Base-by-base conservation (phyloP, 202 grass and related monocot genomes). In the Bolboschoenoplectus hybrid region DNA sequence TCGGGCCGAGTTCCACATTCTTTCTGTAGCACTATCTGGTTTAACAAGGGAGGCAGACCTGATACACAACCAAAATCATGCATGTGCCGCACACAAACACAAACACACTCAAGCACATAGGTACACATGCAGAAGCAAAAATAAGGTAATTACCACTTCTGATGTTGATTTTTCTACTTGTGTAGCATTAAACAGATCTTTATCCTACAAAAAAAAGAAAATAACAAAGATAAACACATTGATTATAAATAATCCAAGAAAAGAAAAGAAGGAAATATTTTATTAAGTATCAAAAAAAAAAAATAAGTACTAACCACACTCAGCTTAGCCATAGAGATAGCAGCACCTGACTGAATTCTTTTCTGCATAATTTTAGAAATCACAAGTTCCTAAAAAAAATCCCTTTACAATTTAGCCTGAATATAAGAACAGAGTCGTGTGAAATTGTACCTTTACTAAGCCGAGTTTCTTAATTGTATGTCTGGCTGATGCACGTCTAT, bases 391-490 rank as follows among this genome's bases (percentile, higher is more conserved):
- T 51, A 5, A 6, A 74, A 74, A 51, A 11, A 19, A 32, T 51
- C 8, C 46, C 45, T 74, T 74, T 45, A 51, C 43, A 32, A 49
- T 51, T 12, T 34, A 41, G 44, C 9, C 71, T 12, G 43, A 74
- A 49, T 26, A 72, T 74, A 74, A 20, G 34, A n/a, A 39, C 13
- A 14, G 35, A 39, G 74, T n/a, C 13, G 0, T 17, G 2, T 57
- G 51, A 79, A 79, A 79, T 57, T 79, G 32, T 79, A 79, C 74
- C 74, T 58, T 79, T 79, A 57, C 6, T 39, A 4, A 79, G 74
- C 14, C 35, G 40, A 40, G 7, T 40, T 58, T 79, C 52, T 57
- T 79, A n/a, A 9, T 57, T 40, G 74, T 9, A 58, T 1, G 1
- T 58, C 14, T 58, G 14, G 16, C 12, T 17, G 74, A 79, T 39